Evolutionary conservation across 225 moss, liverwort and hornwort species (phyloP), one percentile per base, ranked within the genome.

Genomic region (Pleurozium schreberi): DNA sequence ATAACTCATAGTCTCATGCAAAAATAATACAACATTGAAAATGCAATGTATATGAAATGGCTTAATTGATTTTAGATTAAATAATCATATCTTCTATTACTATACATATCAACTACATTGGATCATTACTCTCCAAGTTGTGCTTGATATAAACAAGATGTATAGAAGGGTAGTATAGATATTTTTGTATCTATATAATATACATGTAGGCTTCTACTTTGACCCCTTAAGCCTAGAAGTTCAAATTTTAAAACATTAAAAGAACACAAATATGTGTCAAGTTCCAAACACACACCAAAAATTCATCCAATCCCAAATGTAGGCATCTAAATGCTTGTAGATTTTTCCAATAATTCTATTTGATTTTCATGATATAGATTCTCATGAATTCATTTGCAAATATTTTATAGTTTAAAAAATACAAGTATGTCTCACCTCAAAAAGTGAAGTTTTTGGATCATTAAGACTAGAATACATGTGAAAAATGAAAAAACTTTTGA

Each of bases 211-310:
- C 3, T 68, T 40, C 23, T 68, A 22, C 12, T 68, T 68, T 22
- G 13, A 40, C 2, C 22, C 4, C 0, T 67, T 38, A 23, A n/a
- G 6, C 21, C 38, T 21, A 67, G 38, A 67, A 1, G 1, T 20
- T 66, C 6, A 38, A 38, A 66, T 67, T 38, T 67, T 67, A 4
- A n/a, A 38, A 65, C 17, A 65, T 34, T 9, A 34, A 2, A 21
- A 6, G 5, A n/a, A 67, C 0, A 1, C n/a, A 67, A 21, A 67
- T n/a, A 67, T n/a, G 21, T n/a, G 0, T 1, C 3, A n/a, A n/a
- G 18, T 22, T 4, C 12, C 21, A n/a, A 67, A n/a, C 20, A 38
- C 12, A 18, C 3, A 13, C n/a, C n/a, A 31, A 31, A 31, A 8
- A 16, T 17, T 15, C 20, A 66, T 38, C 34, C 34, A n/a, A n/a